Evolutionary conservation across 2,329 filamentous ascomycete genomes (phyloP).

Genomic region (Thelonectria rubi): DNA sequence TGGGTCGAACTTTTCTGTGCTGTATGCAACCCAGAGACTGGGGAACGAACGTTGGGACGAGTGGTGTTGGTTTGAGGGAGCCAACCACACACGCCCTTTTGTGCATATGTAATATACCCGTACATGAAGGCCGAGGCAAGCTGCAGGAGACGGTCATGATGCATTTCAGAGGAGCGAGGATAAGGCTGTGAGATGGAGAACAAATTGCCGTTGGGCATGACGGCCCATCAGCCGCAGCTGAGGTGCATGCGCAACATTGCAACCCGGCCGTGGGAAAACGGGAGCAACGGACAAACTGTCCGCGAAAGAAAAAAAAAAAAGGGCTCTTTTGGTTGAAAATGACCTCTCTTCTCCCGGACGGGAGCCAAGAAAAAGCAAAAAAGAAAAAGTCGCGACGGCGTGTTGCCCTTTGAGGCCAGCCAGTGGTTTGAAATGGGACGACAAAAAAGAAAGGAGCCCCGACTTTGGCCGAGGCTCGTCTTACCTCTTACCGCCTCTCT

Average conservation of each 20-base stretch:
- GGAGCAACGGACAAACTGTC: neutral
- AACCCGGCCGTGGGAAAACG: too few species aligned
- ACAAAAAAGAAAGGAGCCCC: neutral
- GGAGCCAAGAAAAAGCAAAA: conserved; percentile 41
- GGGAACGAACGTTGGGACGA: conserved; percentile 3
- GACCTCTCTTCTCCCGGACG: conserved; percentile 29
- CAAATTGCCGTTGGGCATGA: neutral
- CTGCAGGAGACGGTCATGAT: neutral
- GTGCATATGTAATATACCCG: neutral
- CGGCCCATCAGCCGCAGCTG: neutral
- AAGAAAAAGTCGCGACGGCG: conserved; percentile 31
- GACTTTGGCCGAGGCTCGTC: too few species aligned
- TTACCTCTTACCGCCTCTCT: too few species aligned
- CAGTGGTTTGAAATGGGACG: conserved; percentile 11
- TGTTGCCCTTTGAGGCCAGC: conserved; percentile 21
- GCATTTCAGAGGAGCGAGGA: conserved; percentile 13
- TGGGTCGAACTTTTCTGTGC: too few species aligned
- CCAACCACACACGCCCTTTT: neutral
- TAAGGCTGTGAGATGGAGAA: conserved; percentile 7
- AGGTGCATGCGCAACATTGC: conserved; percentile 28
- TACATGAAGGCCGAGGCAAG: neutral
- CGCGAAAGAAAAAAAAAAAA: conserved; percentile 4
- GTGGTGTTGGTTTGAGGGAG: neutral
- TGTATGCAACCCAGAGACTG: too few species aligned
- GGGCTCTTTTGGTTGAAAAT: too few species aligned